Conservation (phyloP, 1,139 yeast genomes). For the Geotrichum fermentans region DNA sequence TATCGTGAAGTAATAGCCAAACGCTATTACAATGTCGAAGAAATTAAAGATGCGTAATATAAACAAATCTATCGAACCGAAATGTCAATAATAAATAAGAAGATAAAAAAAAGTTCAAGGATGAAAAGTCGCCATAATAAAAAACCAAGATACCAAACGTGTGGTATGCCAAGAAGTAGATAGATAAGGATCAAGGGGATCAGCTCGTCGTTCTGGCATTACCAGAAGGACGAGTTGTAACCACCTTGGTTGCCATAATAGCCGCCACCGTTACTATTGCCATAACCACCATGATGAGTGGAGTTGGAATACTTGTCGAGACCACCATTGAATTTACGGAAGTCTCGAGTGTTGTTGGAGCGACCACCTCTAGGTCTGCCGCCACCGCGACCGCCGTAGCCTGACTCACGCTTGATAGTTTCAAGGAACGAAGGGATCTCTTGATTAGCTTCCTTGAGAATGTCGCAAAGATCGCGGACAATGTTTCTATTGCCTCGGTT, state of each 20-base stretch:
- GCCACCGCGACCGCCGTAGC: conserved; percentile 45
- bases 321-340: conserved; percentile 37
- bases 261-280: conserved; percentile 1
- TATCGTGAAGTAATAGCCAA: neutral
- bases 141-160: neutral
- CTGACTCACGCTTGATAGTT: conserved; percentile 72
- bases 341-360: conserved; percentile 35
- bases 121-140: conserved; percentile 4
- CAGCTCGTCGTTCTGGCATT: conserved; percentile 2
- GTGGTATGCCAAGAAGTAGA: conserved; percentile 3
- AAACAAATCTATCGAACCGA: conserved; percentile 1
- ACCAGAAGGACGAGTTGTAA: conserved; percentile 11
- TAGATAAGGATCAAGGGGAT: neutral
- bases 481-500: conserved; percentile 92
- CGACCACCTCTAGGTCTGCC: conserved; percentile 44
- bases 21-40: neutral
- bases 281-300: conserved; percentile 30
- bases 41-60: conserved; percentile 5
- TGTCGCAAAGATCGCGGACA: conserved; percentile 80
- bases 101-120: conserved; percentile 4
- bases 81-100: conserved; percentile 8
- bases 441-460: conserved; percentile 93
- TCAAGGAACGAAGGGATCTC: conserved; percentile 88
- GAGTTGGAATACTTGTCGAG: conserved; percentile 34
- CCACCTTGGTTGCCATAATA: conserved; percentile 10